Base-by-base conservation (phyloP, 352 stramenopile genomes). In the Phytopythium aichiense region DNA sequence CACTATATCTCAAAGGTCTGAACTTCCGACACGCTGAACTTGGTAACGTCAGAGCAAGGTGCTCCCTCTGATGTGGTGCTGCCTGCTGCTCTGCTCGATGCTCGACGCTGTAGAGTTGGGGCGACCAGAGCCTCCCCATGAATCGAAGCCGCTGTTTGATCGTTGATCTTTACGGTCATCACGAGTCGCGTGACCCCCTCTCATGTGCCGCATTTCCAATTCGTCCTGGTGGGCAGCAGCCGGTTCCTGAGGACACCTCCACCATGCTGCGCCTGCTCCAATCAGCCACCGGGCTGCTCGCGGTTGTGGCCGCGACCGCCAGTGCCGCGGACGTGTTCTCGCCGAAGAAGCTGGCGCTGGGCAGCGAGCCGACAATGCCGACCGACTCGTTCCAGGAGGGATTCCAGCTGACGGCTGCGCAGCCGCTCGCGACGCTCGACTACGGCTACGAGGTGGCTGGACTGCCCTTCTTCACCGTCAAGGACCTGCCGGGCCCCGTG, bases 391-490 rank as follows among this genome's bases (percentile, higher is more conserved):
- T 66, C 64, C 56, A 61, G 2, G 30, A 48, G 9, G 50, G 59
- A 9, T 74, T 74, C 53, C 61, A 54, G n/a, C 61, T 74, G 12
- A 65, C 64, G 25, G 6, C 45, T 0, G 58, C 61, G 23, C 40
- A 69, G 25, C 60, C 64, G 1, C 37, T 74, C 23, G 64, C 58
- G 40, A 74, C 68, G 7, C 60, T 74, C 22, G 68, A 74, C 61
- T 69, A 72, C 49, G 51, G 64, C 58, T 74, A 72, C 35, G 61
- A 74, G 50, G 64, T 74, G n/a, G 68, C 68, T 12, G 68, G 68
- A 3, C 42, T 74, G 20, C 68, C 61, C 20, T 74, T 69, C 55
- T 75, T 75, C 33, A 50, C 66, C 15, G 68, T 67, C 22, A 67
- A 56, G 22, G 53, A 50, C 15, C 53, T 74, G 18, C 60, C 65